Evolutionary conservation across 768 basidiomycete genomes (phyloP).

Genomic region (Chalciporus pseudorubinellus): DNA sequence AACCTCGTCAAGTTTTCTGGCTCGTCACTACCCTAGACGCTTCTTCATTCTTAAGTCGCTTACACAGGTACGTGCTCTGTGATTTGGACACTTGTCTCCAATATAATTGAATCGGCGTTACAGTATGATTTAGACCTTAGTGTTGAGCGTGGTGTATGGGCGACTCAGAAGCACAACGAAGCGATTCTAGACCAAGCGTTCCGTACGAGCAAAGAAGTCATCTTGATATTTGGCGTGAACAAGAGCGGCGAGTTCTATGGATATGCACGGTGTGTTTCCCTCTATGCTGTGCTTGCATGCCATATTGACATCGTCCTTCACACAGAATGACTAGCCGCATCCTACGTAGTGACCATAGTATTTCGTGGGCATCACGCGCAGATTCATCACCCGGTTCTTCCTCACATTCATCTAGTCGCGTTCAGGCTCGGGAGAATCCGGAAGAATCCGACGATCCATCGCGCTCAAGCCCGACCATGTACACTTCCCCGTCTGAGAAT

Average conservation of each 20-base stretch:
- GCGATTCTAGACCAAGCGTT: slow-evolving; percentile 88
- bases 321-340: slow-evolving; percentile 67
- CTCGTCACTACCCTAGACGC: slow-evolving; percentile 77
- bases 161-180: slow-evolving; percentile 92
- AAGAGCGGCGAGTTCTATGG: slow-evolving; percentile 95
- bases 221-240: slow-evolving; percentile 89
- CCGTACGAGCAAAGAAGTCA: slow-evolving; percentile 87
- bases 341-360: slow-evolving; percentile 43
- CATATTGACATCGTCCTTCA: slow-evolving; percentile 1
- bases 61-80: slow-evolving; percentile 55
- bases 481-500: slow-evolving; percentile 38
- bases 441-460: slow-evolving; percentile 15
- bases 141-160: slow-evolving; percentile 79
- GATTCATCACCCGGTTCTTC: slow-evolving; percentile 31
- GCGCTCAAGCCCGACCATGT: slow-evolving; percentile 8
- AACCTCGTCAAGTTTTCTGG: slow-evolving; percentile 79
- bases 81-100: not conserved
- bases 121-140: slow-evolving; percentile 80
- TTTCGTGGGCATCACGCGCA: slow-evolving; percentile 56
- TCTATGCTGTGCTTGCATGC: slow-evolving; percentile 1
- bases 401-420: slow-evolving; percentile 28
- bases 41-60: slow-evolving; percentile 91
- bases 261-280: slow-evolving; percentile 63
- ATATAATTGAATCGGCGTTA: not conserved
- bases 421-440: slow-evolving; percentile 2